Conservation (phyloP, 2,329 filamentous ascomycete species). For the Aspergillus pseudotamarii region DNA sequence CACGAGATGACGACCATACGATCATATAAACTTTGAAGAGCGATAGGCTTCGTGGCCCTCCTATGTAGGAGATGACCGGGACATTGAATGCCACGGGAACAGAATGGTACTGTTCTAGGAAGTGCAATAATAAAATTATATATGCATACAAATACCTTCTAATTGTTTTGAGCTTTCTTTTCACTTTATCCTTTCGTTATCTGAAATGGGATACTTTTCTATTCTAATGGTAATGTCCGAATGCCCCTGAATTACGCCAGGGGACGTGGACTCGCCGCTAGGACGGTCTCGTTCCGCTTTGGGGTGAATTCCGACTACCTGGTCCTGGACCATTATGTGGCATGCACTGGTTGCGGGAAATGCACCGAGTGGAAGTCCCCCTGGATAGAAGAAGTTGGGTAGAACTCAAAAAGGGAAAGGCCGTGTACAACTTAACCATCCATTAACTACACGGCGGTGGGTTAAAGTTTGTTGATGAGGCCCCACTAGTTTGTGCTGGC, state of each 20-base stretch:
- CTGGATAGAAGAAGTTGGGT: not conserved
- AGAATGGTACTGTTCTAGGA: not conserved
- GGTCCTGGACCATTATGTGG: not conserved
- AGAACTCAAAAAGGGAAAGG: not conserved
- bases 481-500: constrained; percentile 11
- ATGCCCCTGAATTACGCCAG: not conserved
- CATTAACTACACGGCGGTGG: not conserved
- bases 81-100: not conserved
- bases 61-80: not conserved
- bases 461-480: not conserved
- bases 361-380: not conserved
- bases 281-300: not conserved
- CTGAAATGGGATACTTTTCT: not conserved
- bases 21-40: constrained; percentile 15
- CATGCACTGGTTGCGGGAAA: not conserved
- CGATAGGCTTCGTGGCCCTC: constrained; percentile 15
- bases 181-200: not conserved
- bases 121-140: not conserved
- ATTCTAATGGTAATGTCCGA: not conserved
- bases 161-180: not conserved
- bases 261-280: not conserved
- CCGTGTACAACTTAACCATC: not conserved
- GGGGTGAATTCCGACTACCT: not conserved
- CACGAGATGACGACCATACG: constrained; percentile 22
- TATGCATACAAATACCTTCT: not conserved